A percentile compares a stretch with the other conserved stretches of the same genome.
Evolutionary conservation across 108 stramenopile genomes (phyloP).

Genomic region (Tribonema minus): DNA sequence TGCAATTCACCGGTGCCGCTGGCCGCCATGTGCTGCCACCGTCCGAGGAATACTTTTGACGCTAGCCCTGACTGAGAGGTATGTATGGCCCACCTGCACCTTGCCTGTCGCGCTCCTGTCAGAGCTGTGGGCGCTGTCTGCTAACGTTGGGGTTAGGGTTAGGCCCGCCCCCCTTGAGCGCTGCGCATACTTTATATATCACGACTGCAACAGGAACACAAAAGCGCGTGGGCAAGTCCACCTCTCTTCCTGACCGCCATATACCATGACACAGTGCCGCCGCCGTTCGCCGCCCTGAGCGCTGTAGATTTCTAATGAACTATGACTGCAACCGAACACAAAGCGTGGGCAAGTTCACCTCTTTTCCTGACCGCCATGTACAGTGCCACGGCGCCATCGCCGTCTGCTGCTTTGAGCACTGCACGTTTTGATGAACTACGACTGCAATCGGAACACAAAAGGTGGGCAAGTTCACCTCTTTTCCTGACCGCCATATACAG

Average conservation of each 20-base stretch:
- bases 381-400: not conserved
- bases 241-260: not conserved
- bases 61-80: too few species aligned
- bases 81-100: too few species aligned
- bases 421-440: not conserved
- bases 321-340: not conserved
- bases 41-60: too few species aligned
- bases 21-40: too few species aligned
- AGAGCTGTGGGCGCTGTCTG: too few species aligned
- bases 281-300: not conserved
- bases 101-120: too few species aligned
- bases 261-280: not conserved
- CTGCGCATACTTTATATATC: not conserved
- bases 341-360: not conserved
- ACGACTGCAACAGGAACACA: not conserved
- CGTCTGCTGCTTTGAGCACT: not conserved
- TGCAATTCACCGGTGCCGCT: too few species aligned
- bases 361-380: too few species aligned
- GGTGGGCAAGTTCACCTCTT: not conserved
- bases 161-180: too few species aligned
- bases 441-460: not conserved
- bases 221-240: not conserved
- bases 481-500: not conserved
- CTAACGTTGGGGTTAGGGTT: too few species aligned
- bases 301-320: not conserved